Evolutionary conservation across 108 stramenopile genomes (phyloP).

Genomic region (Conticribra guillardii): DNA sequence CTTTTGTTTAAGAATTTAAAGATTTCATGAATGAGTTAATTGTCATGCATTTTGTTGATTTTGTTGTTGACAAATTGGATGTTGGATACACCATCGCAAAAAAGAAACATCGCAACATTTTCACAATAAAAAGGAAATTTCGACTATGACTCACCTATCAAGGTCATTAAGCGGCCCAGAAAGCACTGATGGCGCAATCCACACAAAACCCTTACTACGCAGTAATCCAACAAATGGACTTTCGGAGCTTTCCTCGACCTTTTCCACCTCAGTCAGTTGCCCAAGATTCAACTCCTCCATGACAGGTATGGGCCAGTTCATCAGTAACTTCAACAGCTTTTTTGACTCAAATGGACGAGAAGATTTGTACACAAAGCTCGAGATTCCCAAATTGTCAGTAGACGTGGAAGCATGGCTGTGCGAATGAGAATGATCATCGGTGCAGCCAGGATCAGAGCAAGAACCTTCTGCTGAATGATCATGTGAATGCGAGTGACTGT

Average conservation of each 20-base stretch:
- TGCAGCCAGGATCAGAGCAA: constrained; percentile 56
- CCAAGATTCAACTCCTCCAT: constrained; percentile 72
- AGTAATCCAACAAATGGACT: constrained; percentile 75
- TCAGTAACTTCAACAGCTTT: constrained; percentile 49
- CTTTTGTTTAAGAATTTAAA: background rate
- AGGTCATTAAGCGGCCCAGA: constrained; percentile 32
- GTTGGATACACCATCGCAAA: too few species aligned
- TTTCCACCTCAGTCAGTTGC: constrained; percentile 28
- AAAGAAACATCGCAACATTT: too few species aligned
- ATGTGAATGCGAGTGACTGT: constrained; percentile 16
- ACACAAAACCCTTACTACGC: constrained; percentile 92
- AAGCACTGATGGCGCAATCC: constrained; percentile 84
- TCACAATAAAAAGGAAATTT: background rate
- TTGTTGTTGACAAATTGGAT: too few species aligned
- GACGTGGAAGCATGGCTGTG: constrained; percentile 57
- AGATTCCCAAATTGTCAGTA: constrained; percentile 75
- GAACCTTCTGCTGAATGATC: constrained; percentile 20
- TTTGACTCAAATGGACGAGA: constrained; percentile 78
- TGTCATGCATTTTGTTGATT: too few species aligned
- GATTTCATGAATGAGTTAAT: constrained; percentile 41
- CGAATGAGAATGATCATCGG: constrained; percentile 54
- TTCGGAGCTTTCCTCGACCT: constrained; percentile 23
- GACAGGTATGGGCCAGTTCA: constrained; percentile 78
- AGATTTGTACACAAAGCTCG: constrained; percentile 88
- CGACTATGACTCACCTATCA: background rate